phyloP scores from a whole-genome alignment of 2,329 filamentous ascomycete species.

The Pestalotiopsis sp. region DNA sequence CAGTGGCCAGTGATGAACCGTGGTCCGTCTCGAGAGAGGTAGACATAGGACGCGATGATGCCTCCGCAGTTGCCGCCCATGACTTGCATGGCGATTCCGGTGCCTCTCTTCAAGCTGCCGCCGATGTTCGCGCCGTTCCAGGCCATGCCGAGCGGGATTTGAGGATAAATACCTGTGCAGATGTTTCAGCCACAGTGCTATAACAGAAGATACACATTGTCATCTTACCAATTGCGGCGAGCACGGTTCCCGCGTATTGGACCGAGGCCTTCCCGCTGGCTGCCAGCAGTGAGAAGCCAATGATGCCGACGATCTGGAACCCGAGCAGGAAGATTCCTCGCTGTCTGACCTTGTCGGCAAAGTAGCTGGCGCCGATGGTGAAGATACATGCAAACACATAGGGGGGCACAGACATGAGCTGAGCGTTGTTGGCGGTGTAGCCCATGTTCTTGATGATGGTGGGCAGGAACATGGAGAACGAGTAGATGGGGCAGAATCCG shows the following conservation, averaged over 20 bases:
- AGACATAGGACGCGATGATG: conserved; percentile 41
- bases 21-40: conserved; percentile 42
- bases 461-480: conserved; percentile 64
- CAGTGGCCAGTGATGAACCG: conserved; percentile 39
- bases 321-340: conserved; percentile 45
- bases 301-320: conserved; percentile 46
- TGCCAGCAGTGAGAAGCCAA: conserved; percentile 46
- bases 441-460: conserved; percentile 58
- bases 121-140: conserved; percentile 63
- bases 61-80: conserved; percentile 59
- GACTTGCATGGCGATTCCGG: conserved; percentile 59
- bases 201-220: neutral
- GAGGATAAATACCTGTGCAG: conserved; percentile 48
- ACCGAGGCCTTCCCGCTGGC: conserved; percentile 37
- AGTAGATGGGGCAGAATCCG: conserved; percentile 59
- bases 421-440: conserved; percentile 54
- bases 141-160: conserved; percentile 57
- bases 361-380: conserved; percentile 52
- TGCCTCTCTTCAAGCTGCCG: conserved; percentile 55
- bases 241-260: conserved; percentile 52
- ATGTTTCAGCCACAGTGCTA: neutral
- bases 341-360: conserved; percentile 28
- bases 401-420: conserved; percentile 66
- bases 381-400: conserved; percentile 58
- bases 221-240: conserved; percentile 40